phyloP scores from a whole-genome alignment of 2,329 filamentous ascomycete species.

The Fusarium nygamai region DNA sequence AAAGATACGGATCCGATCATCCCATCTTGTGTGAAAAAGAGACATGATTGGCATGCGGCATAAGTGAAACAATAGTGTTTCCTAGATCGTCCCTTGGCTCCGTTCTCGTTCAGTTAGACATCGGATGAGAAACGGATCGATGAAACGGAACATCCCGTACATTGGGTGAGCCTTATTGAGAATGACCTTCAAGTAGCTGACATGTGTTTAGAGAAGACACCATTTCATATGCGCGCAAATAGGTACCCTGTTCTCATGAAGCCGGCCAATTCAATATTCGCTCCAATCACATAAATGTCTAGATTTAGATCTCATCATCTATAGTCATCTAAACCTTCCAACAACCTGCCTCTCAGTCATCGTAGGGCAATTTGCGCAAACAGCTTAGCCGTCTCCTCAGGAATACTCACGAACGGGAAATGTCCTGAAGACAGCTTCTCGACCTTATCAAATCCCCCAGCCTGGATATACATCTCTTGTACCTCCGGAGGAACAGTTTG shows the following conservation, averaged over 20 bases:
- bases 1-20: no score
- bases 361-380: not conserved
- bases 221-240: not conserved
- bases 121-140: not conserved
- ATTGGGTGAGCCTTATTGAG: accelerated
- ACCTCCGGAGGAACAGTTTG: accelerated
- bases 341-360: not conserved
- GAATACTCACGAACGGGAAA: not conserved
- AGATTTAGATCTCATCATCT: accelerated
- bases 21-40: accelerated
- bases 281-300: accelerated
- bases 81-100: no score
- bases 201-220: accelerated
- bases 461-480: not conserved
- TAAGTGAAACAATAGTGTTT: not conserved
- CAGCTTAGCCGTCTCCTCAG: not conserved
- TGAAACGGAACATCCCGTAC: not conserved
- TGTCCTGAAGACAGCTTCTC: not conserved
- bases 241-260: not conserved
- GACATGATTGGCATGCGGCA: accelerated
- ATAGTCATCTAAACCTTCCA: accelerated
- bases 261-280: not conserved
- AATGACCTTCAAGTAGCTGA: not conserved
- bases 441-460: not conserved
- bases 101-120: not conserved